These are phyloP conservation scores for Coelastrella sp. DNA, from an alignment of 139 green algal species.

Conservation along the genomic window DNA sequence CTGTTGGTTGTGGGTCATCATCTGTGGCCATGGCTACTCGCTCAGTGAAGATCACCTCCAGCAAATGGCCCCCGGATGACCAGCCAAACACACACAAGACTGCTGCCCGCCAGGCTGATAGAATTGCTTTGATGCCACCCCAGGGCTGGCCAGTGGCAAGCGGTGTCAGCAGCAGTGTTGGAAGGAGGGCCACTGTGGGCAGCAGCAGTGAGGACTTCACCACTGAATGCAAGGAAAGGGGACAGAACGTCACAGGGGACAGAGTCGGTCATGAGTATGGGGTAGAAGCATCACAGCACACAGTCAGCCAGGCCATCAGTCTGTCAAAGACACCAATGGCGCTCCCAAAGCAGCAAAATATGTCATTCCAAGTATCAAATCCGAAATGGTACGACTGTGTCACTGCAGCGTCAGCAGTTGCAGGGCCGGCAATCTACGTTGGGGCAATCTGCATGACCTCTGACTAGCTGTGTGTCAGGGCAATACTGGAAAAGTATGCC, in stretches of 20 bases:
- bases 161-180: background rate
- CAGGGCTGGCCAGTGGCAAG: background rate
- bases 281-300: background rate
- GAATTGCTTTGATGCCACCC: background rate
- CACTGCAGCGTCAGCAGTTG: too few species aligned
- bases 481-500: too few species aligned
- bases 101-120: background rate
- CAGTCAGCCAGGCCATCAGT: background rate
- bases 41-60: conserved; percentile 65
- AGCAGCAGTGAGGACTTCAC: conserved; percentile 11
- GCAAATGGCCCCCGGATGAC: background rate
- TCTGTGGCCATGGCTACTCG: conserved; percentile 52
- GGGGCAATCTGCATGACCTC: too few species aligned
- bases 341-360: too few species aligned
- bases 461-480: too few species aligned
- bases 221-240: background rate
- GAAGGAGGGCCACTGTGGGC: background rate
- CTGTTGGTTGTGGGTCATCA: conserved; percentile 11
- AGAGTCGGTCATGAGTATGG: background rate
- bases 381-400: too few species aligned
- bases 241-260: too few species aligned
- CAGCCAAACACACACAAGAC: conserved; percentile 32
- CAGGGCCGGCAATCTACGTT: too few species aligned
- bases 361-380: too few species aligned
- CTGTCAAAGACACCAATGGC: too few species aligned